These are phyloP conservation scores for Pythium utonaiense DNA, from an alignment of 352 stramenopile genomes.

Conservation along the genomic window DNA sequence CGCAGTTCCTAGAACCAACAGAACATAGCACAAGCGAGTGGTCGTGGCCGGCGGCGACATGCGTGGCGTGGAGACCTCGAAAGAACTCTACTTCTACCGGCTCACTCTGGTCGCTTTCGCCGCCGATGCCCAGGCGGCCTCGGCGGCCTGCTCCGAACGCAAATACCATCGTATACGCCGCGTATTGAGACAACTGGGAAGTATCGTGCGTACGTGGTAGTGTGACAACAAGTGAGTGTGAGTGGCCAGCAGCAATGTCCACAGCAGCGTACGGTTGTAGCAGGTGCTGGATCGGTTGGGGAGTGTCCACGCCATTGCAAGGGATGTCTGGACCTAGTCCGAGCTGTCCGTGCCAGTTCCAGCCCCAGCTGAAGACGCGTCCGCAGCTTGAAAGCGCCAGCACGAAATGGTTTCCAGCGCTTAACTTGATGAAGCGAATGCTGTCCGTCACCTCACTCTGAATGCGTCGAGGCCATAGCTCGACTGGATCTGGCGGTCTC, in stretches of 20 bases:
- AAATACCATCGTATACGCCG: constrained; percentile 41
- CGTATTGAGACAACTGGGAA: background rate
- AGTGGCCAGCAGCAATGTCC: constrained; percentile 45
- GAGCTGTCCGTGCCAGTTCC: constrained; percentile 55
- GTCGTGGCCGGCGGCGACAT: constrained; percentile 49
- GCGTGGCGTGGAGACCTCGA: constrained; percentile 39
- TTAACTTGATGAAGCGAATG: constrained; percentile 36
- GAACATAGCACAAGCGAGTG: constrained; percentile 65
- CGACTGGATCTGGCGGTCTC: constrained; percentile 10
- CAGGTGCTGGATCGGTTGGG: constrained; percentile 29
- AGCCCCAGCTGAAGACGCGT: constrained; percentile 55
- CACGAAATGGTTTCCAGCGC: constrained; percentile 63
- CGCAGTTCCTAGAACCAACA: constrained; percentile 33
- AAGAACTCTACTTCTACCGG: constrained; percentile 61
- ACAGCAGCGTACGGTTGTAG: constrained; percentile 27
- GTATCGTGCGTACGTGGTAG: constrained; percentile 1
- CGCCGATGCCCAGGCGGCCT: constrained; percentile 62
- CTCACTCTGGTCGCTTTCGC: constrained; percentile 18
- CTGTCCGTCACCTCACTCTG: constrained; percentile 1
- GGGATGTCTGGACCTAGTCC: constrained; percentile 28
- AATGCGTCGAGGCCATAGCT: constrained; percentile 8
- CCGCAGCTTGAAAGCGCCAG: constrained; percentile 40
- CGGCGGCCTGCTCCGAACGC: constrained; percentile 38
- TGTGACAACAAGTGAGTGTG: constrained; percentile 46
- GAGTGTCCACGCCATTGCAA: constrained; percentile 1